Base-by-base conservation (phyloP, 2,329 filamentous ascomycete genomes). In the Leptodontidium sp. region DNA sequence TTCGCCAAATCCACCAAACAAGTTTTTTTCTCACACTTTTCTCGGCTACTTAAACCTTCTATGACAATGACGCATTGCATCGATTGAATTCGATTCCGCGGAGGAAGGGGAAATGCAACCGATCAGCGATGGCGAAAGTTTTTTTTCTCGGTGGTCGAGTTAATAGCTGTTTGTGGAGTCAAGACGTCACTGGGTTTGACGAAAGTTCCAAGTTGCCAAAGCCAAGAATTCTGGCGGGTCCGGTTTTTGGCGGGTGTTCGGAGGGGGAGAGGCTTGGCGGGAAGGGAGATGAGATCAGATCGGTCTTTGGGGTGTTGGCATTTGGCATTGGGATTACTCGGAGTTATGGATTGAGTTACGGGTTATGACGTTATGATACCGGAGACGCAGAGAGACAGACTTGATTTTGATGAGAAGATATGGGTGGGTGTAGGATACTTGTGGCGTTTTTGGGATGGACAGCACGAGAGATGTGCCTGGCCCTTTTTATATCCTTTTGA, bases 181-280 rank as follows among this genome's bases (percentile, higher is more conserved):
- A 53, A 53, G 50, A 53, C 50, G 50, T 53, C 50, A 53, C 50
- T 40, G 38, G 38, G 29, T 32, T 40, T 40, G 38, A 40, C 8
- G 38, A 40, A 2, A 1, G 15, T 47, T 7, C 14, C 43, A 47
- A 12, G 43, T 29, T 35, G 50, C 26, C 50, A 53, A 53, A 12
- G 50, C 50, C 26, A 52, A 52, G 49, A 24, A 32, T 53, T 32
- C 11, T 29, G 38, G 38, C 5, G 38, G 38, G 38, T 40, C 49
- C 49, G 49, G 49, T 32, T 53, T 53, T 32, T 53, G 50, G 50
- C 50, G 50, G 50, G 24, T 52, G 9, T 26, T 52, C 49, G 49
- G 49, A 29, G 49, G n/a, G 49, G 7, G 26, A 6, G 50, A 5
- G 50, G n/a, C 26, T 53, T 53, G 50, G 26, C 50, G 50, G 15